Conservation (phyloP, 176 grass and related monocot genomes). For the Lolium multiflorum region DNA sequence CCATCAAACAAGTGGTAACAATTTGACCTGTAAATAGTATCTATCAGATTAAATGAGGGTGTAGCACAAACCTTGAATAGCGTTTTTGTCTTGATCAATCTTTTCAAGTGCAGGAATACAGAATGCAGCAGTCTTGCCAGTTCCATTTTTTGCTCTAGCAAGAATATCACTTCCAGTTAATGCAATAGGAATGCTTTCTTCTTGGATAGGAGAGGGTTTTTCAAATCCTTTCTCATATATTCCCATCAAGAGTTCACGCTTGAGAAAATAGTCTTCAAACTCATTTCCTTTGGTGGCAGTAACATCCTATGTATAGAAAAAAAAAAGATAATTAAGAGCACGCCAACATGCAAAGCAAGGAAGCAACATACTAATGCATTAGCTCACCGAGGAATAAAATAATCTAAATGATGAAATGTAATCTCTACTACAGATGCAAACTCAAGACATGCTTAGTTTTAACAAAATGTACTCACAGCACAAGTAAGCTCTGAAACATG, state of each 20-base stretch:
- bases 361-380: not conserved
- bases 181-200: conserved; percentile 98
- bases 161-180: conserved; percentile 98
- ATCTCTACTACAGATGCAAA: conserved; percentile 3
- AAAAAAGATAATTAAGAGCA: conserved; percentile 13
- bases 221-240: conserved; percentile 98
- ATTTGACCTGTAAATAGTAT: not conserved
- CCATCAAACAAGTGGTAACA: not conserved
- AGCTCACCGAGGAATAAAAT: not conserved
- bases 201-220: conserved; percentile 97
- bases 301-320: conserved; percentile 69
- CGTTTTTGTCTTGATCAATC: conserved; percentile 94
- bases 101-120: conserved; percentile 98
- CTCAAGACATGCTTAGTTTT: conserved; percentile 22
- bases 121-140: conserved; percentile 94
- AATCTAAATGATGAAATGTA: not conserved
- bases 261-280: conserved; percentile 99
- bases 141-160: conserved; percentile 98
- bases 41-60: conserved; percentile 18
- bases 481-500: conserved; percentile 9
- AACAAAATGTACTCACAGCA: not conserved
- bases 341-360: not conserved
- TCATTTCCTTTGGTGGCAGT: conserved; percentile 98
- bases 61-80: conserved; percentile 77
- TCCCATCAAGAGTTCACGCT: conserved; percentile 96